Evolutionary conservation across 139 green algal species (phyloP), one percentile per base, ranked within the genome.

Genomic region (Asterochloris erici): DNA sequence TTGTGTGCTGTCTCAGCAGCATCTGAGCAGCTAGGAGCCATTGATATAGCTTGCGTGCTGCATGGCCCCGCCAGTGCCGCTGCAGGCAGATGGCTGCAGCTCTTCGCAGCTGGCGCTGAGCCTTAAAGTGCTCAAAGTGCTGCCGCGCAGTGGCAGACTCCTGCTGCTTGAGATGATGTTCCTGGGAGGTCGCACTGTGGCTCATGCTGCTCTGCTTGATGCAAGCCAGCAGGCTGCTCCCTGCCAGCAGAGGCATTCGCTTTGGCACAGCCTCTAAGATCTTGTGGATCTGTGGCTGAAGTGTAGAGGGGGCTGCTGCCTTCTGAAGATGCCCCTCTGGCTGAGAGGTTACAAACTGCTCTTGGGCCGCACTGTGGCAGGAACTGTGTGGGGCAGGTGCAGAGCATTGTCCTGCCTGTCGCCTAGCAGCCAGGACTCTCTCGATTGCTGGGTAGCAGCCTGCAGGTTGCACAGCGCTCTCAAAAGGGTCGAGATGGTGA

Each of bases 381-480:
- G 38, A 54, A 6, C 38, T 54, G 38, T 54, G 38, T 54, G 38
- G 38, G 38, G 38, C 38, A 54, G 38, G 38, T 54, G 38, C 38
- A 54, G 38, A 54, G 38, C 38, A 54, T 54, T 54, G 38, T 6
- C 38, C 38, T 54, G 38, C 38, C 38, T 6, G 38, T 6, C 38
- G 38, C 38, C 38, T 54, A 6, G 38, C 38, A 6, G 38, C 76
- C 21, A 80, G 60, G 15, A 80, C 24, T 47, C 76, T 80, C 24
- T 80, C 76, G 54, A 80, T 80, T 23, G 76, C 76, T n/a, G 76
- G 76, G 23, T 80, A 80, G 27, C n/a, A 27, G 9, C 47, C 76
- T 80, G 60, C 61, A 54, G 38, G 38, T 54, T 54, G 70, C 27
- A 68, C 11, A 64, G 19, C 12, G 12, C 29, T n/a, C 29, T 16